phyloP scores from a whole-genome alignment of 345 rosid genomes.

The Eutrema heterophyllum region DNA sequence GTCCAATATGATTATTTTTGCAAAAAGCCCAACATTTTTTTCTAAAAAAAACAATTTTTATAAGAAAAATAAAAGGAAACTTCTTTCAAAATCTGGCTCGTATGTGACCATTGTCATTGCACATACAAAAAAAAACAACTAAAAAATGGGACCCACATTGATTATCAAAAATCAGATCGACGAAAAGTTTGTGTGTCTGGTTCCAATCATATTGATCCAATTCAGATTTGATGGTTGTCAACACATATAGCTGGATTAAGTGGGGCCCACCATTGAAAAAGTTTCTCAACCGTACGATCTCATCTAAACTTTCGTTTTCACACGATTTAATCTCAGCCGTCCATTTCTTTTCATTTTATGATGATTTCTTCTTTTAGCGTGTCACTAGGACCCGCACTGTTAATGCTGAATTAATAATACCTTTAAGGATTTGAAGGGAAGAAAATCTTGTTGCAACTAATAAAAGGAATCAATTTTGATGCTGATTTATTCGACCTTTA shows the following conservation, averaged over 20 bases:
- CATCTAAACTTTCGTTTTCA: neutral
- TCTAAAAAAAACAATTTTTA: too few relatives aligned
- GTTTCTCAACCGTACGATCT: slow-evolving; percentile 26
- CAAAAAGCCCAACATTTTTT: too few relatives aligned
- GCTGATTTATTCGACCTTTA: neutral
- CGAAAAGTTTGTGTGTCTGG: slow-evolving; percentile 40
- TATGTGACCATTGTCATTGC: neutral
- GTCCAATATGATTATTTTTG: too few relatives aligned
- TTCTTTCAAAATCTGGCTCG: neutral
- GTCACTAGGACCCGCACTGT: slow-evolving; percentile 16
- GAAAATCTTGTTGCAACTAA: slow-evolving; percentile 14
- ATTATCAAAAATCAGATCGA: slow-evolving; percentile 12
- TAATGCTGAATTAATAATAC: neutral
- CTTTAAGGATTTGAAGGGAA: slow-evolving; percentile 15
- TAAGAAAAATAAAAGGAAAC: neutral
- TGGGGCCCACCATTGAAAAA: slow-evolving; percentile 1
- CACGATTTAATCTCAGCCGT: neutral
- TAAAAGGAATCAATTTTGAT: neutral
- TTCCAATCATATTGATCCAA: slow-evolving; percentile 52
- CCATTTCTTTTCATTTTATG: neutral
- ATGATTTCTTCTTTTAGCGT: slow-evolving; percentile 7
- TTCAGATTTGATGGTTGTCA: slow-evolving; percentile 56
- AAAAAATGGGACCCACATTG: slow-evolving; percentile 19
- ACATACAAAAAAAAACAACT: neutral
- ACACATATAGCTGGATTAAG: slow-evolving; percentile 23